A percentile compares a stretch with the other conserved stretches of the same genome.
Evolutionary conservation across 192 early-diverging fungal species (phyloP).

Genomic region (Thoreauomyces humboldtii): DNA sequence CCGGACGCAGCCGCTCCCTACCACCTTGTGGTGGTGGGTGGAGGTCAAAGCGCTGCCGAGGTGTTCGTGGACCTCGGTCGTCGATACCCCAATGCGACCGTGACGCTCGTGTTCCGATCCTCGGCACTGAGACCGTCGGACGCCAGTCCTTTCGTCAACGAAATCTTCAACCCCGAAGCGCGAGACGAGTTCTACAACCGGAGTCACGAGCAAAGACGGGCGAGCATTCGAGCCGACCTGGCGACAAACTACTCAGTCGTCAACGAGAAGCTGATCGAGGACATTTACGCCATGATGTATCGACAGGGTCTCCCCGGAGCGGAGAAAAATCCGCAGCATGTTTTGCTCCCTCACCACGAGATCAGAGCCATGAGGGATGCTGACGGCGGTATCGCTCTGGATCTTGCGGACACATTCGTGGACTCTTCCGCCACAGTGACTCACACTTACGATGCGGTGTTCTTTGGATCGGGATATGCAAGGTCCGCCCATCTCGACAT

Average conservation of each 20-base stretch:
- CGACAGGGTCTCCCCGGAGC: slow-evolving; percentile 6
- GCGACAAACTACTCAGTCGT: slow-evolving; percentile 36
- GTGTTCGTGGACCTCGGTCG: slow-evolving; percentile 8
- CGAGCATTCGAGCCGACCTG: not conserved
- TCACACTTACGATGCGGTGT: not conserved
- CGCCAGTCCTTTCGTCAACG: slow-evolving; percentile 33
- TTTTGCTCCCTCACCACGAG: not conserved
- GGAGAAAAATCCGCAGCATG: slow-evolving; percentile 2
- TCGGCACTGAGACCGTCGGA: slow-evolving; percentile 25
- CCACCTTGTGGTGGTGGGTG: slow-evolving; percentile 13
- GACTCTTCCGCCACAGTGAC: not conserved
- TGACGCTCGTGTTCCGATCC: slow-evolving; percentile 26
- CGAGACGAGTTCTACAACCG: slow-evolving; percentile 18
- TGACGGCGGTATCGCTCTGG: not conserved
- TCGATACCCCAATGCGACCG: slow-evolving; percentile 9
- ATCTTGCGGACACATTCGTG: no score
- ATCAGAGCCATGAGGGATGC: not conserved
- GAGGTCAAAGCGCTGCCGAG: slow-evolving; percentile 4
- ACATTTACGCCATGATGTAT: slow-evolving; percentile 32
- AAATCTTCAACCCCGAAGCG: slow-evolving; percentile 26
- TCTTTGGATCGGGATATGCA: slow-evolving; percentile 15
- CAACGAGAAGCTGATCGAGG: slow-evolving; percentile 21
- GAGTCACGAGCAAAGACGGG: not conserved
- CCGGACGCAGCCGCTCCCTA: not conserved
- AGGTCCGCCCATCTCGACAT: slow-evolving; percentile 4